Evolutionary conservation across 2,329 filamentous ascomycete species (phyloP), one percentile per base, ranked within the genome.

Genomic region (Oidium heveae): DNA sequence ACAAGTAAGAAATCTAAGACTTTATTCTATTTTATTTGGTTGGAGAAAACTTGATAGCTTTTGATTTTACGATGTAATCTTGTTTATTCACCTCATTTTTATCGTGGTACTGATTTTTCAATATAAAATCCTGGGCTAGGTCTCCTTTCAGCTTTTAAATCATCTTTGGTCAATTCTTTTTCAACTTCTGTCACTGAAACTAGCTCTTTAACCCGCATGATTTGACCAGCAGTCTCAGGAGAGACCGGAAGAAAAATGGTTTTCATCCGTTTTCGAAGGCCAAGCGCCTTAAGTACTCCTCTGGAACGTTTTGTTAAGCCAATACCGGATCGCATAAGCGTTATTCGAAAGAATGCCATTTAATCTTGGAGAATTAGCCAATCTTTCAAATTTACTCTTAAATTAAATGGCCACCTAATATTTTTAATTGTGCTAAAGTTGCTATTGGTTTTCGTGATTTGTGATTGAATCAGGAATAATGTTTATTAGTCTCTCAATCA

Each of bases 191-290:
- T 71, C 8, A 85, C 80, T 49, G 78, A 73, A 10, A 86, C 76
- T 55, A 86, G 67, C 63, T 86, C 82, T 67, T 86, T 86, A 59
- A 86, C 80, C 64, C 76, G 77, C 75, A 85, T 82, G 62, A 86
- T 83, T 62, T 83, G 78, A 65, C 82, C 82, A 10, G 82, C 82
- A 50, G 81, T 73, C 53, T 79, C 74, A 22, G 74, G 75, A 20
- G 75, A 73, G 56, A 85, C 80, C 36, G 79, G 79, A 65, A 84
- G 76, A 71, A 83, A 86, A 63, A 85, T 81, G 50, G 79, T 84
- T 34, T 71, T 73, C 76, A 84, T 82, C 62, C 82, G 77, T 66
- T 80, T 82, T 59, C 76, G 77, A 47, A 86, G 73, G 46, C 82
- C 82, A 55, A 86, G 77, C 32, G 82, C 79, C 64, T 78, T 73